Base-by-base conservation (phyloP, 2,329 filamentous ascomycete genomes). In the Hyphodiscus sp. region DNA sequence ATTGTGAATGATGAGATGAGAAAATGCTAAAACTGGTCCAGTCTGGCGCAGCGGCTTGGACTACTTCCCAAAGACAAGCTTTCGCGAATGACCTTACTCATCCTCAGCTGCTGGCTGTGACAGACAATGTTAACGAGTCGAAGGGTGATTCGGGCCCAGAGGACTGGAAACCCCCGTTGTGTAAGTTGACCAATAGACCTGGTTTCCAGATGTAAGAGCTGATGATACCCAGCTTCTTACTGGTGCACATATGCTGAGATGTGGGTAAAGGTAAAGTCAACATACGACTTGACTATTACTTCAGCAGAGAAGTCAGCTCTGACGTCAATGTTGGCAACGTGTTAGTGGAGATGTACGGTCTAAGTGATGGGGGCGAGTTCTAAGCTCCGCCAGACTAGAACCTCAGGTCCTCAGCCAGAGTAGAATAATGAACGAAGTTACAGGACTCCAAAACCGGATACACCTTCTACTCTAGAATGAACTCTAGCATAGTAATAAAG, bases 101-200 rank as follows among this genome's bases (percentile, higher is more conserved):
- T 51, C 89, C 89, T 0, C 88, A 94, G 72, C 78, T 94, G 29
- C 79, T 88, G 71, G 86, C 89, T 33, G 87, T 94, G 9, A 92
- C 88, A 3, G 86, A 88, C 67, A 82, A 79, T 51, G 82, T 90
- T 61, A 95, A 95, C 72, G 75, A 83, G 62, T 60, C 73, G 33
- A 94, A 92, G 76, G 73, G 87, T n/a, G 87, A 91, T 68, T 72
- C 76, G 60, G 82, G 83, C 50, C 87, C 89, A 0, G 89, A 91
- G 65, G 68, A 72, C 11, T 95, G 89, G 88, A 86, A 89, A 73
- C 89, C 87, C 13, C 78, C 84, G 0, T 71, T 88, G 56, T 63
- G 74, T 68, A 78, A 71, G 71, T 65, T 20, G n/a, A 44, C 6
- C 7, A 8, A 44, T n/a, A 16, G 13, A n/a, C 33, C 45, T 51